Evolutionary conservation across 1,139 yeast species (phyloP).

Genomic region (Yarrowia galli): DNA sequence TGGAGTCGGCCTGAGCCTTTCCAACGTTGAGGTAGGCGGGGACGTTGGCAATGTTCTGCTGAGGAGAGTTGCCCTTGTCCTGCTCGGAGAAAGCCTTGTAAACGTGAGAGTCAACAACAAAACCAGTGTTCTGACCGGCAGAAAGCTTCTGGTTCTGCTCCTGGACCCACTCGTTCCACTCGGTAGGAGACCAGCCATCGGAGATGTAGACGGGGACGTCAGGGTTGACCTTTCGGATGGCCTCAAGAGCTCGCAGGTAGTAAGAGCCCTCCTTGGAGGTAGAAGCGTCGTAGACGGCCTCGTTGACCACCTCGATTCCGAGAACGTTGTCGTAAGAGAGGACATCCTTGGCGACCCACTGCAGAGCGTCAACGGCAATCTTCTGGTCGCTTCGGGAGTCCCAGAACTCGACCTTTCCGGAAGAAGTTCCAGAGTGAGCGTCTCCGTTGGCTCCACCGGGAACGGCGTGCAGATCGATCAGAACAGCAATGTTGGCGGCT

Average conservation of each 20-base stretch:
- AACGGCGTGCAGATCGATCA: slow-evolving; percentile 86
- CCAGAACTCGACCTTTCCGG: slow-evolving; percentile 72
- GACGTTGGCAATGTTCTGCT: slow-evolving; percentile 66
- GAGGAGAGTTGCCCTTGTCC: slow-evolving; percentile 72
- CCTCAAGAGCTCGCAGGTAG: slow-evolving; percentile 70
- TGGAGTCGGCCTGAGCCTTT: slow-evolving; percentile 64
- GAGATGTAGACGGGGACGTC: slow-evolving; percentile 78
- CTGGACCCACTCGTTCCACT: slow-evolving; percentile 75
- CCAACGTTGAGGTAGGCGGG: slow-evolving; percentile 52
- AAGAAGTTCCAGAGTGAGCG: slow-evolving; percentile 78
- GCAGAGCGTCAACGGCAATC: slow-evolving; percentile 60
- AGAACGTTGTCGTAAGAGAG: slow-evolving; percentile 67
- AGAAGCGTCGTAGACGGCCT: slow-evolving; percentile 66
- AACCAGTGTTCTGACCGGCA: slow-evolving; percentile 56
- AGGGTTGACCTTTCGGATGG: slow-evolving; percentile 63
- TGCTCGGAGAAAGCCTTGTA: slow-evolving; percentile 84
- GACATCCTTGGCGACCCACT: slow-evolving; percentile 70
- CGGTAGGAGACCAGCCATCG: slow-evolving; percentile 93
- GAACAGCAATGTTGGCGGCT: slow-evolving; percentile 66
- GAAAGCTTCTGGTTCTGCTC: slow-evolving; percentile 53
- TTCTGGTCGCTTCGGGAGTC: slow-evolving; percentile 55
- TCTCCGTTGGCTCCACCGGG: slow-evolving; percentile 93
- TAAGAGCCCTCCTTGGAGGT: slow-evolving; percentile 59
- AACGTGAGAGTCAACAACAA: slow-evolving; percentile 82
- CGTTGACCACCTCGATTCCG: slow-evolving; percentile 87